Percentiles rank a stretch among this genome's conserved stretches.
Evolutionary conservation across 1,139 yeast species (phyloP).

Genomic region (Hyphopichia khmerensis): DNA sequence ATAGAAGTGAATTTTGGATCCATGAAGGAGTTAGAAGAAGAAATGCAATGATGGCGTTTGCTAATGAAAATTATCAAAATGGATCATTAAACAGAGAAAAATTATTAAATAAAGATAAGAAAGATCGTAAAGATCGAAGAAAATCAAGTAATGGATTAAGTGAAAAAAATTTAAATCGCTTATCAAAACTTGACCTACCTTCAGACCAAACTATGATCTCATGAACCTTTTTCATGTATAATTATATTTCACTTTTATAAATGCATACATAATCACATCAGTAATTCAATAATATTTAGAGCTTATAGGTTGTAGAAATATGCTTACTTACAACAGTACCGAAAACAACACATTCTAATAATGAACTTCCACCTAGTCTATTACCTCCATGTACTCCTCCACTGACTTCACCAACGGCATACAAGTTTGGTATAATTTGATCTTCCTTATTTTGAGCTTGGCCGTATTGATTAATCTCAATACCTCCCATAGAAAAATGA

Average conservation of each 20-base stretch:
- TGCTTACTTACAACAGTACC: conserved; percentile 22
- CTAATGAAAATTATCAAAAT: conserved; percentile 12
- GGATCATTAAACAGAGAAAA: conserved; percentile 22
- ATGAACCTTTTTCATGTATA: background rate
- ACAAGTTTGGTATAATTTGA: conserved; percentile 20
- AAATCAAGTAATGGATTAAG: conserved; percentile 13
- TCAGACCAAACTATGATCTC: background rate
- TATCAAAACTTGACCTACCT: background rate
- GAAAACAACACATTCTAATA: conserved; percentile 41
- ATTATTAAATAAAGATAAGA: conserved; percentile 34
- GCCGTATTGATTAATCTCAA: conserved; percentile 25
- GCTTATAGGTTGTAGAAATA: conserved; percentile 2
- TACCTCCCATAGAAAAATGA: conserved; percentile 44
- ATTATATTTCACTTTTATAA: too few species aligned
- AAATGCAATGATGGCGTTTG: conserved; percentile 38
- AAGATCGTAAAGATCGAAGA: conserved; percentile 38
- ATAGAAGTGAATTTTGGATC: conserved; percentile 91
- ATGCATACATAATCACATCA: background rate
- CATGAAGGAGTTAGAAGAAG: conserved; percentile 76
- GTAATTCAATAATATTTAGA: background rate
- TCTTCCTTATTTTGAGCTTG: conserved; percentile 22
- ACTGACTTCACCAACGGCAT: conserved; percentile 40
- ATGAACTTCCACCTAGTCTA: conserved; percentile 37
- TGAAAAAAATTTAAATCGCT: conserved; percentile 1
- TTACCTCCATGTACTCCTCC: conserved; percentile 42